These are phyloP conservation scores for Cajanus cajan DNA, from an alignment of 306 rosid genomes.

Conservation along the genomic window DNA sequence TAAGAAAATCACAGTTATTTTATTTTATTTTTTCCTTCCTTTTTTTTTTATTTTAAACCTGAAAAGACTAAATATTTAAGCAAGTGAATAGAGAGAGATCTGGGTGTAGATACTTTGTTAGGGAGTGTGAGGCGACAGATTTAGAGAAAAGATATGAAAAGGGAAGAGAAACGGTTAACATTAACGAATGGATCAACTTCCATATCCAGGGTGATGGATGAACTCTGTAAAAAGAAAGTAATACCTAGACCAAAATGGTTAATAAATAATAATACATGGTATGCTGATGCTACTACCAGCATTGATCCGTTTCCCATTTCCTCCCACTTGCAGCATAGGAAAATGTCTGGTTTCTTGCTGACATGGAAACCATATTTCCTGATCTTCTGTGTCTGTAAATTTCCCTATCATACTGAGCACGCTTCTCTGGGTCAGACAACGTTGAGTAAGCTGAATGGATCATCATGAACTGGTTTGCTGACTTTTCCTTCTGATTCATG, in stretches of 20 bases:
- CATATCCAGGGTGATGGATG: not conserved
- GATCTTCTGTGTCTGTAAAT: constrained; percentile 21
- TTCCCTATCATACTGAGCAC: constrained; percentile 58
- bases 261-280: not conserved
- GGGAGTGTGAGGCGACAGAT: too few species aligned
- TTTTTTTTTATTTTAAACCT: too few species aligned
- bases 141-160: not conserved
- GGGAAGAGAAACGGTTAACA: not conserved
- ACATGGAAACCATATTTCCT: not conserved
- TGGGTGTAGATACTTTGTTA: too few species aligned
- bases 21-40: too few species aligned
- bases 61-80: too few species aligned
- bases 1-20: too few species aligned
- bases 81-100: too few species aligned
- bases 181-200: not conserved
- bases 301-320: constrained; percentile 82
- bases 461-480: constrained; percentile 56
- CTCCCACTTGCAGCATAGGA: constrained; percentile 36
- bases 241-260: not conserved
- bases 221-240: too few species aligned
- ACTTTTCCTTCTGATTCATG: constrained; percentile 52
- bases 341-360: constrained; percentile 36
- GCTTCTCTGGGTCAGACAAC: constrained; percentile 64
- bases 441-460: constrained; percentile 68
- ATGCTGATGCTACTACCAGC: constrained; percentile 78